Conservation (phyloP, 1,139 yeast genomes). For the Kodamaea anthophila region DNA sequence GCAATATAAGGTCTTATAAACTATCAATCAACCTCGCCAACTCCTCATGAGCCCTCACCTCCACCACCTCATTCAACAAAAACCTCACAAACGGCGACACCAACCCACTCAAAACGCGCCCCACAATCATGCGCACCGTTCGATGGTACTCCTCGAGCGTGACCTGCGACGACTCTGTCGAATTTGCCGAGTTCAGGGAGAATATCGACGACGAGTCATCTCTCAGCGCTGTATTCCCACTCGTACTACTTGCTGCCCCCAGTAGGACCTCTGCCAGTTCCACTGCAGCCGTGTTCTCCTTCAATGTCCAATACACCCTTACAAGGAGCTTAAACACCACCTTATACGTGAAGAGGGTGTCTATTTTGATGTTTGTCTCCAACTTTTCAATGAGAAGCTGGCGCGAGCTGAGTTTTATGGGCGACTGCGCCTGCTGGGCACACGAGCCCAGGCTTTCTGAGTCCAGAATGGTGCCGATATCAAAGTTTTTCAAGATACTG, state of each 20-base stretch:
- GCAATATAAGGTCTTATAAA: constrained; percentile 11
- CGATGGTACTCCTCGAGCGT: constrained; percentile 31
- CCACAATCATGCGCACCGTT: constrained; percentile 24
- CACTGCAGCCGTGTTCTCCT: constrained; percentile 9
- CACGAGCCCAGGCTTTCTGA: constrained; percentile 3
- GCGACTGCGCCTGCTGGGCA: constrained; percentile 21
- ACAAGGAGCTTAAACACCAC: constrained; percentile 28
- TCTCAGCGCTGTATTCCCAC: constrained; percentile 1
- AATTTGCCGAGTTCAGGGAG: constrained; percentile 21
- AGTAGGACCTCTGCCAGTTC: constrained; percentile 1
- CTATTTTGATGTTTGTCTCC: constrained; percentile 40
- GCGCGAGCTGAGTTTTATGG: constrained; percentile 36
- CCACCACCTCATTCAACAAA: constrained; percentile 27
- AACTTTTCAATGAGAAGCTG: constrained; percentile 42
- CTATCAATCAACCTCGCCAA: constrained; percentile 26
- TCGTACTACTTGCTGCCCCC: constrained; percentile 1
- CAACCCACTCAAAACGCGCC: constrained; percentile 29
- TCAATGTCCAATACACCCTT: constrained; percentile 22
- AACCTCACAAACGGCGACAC: constrained; percentile 35
- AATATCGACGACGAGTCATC: constrained; percentile 30
- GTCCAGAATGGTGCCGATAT: constrained; percentile 24
- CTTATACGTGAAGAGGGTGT: constrained; percentile 36
- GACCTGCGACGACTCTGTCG: constrained; percentile 20
- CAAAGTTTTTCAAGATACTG: constrained; percentile 35
- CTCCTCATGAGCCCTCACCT: constrained; percentile 23